Evolutionary conservation across 768 basidiomycete genomes (phyloP).

Genomic region (Suillus spraguei): DNA sequence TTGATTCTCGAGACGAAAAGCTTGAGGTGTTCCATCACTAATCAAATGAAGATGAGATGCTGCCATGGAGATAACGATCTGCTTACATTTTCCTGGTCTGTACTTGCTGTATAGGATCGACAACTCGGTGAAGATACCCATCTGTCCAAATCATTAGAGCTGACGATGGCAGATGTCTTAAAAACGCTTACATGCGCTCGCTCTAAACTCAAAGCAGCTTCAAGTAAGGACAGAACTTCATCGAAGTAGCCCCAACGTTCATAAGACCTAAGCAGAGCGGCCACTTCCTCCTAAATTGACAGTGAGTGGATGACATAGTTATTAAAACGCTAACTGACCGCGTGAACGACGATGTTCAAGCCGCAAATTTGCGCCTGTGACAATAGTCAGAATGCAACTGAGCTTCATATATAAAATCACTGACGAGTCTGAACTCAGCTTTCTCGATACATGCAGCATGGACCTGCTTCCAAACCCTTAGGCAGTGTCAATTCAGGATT

Average conservation of each 20-base stretch:
- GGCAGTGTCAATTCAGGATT: conserved; percentile 15
- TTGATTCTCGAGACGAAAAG: conserved; percentile 95
- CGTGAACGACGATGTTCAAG: conserved; percentile 96
- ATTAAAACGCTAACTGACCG: conserved; percentile 37
- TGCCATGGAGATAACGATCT: conserved; percentile 9
- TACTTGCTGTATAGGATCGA: conserved; percentile 94
- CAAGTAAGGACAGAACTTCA: conserved; percentile 87
- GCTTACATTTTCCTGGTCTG: conserved; percentile 84
- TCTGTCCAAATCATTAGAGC: conserved; percentile 41
- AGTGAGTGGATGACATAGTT: conserved; percentile 10
- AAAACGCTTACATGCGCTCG: conserved; percentile 75
- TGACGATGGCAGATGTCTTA: background rate
- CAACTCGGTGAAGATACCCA: conserved; percentile 98
- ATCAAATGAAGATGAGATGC: conserved; percentile 13
- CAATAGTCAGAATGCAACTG: conserved; percentile 13
- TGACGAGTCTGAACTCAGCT: conserved; percentile 87
- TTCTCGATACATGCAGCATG: conserved; percentile 99
- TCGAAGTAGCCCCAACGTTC: conserved; percentile 94
- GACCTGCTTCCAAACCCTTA: conserved; percentile 99
- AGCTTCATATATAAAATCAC: conserved; percentile 21
- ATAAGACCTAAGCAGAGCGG: conserved; percentile 76
- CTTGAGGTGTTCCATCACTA: conserved; percentile 99
- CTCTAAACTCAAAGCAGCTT: conserved; percentile 95
- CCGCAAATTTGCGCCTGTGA: conserved; percentile 94
- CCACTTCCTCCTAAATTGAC: conserved; percentile 67